A percentile compares a stretch with the other conserved stretches of the same genome.
These are phyloP conservation scores for Trametes sanguinea DNA, from an alignment of 768 basidiomycete species.

Conservation along the genomic window DNA sequence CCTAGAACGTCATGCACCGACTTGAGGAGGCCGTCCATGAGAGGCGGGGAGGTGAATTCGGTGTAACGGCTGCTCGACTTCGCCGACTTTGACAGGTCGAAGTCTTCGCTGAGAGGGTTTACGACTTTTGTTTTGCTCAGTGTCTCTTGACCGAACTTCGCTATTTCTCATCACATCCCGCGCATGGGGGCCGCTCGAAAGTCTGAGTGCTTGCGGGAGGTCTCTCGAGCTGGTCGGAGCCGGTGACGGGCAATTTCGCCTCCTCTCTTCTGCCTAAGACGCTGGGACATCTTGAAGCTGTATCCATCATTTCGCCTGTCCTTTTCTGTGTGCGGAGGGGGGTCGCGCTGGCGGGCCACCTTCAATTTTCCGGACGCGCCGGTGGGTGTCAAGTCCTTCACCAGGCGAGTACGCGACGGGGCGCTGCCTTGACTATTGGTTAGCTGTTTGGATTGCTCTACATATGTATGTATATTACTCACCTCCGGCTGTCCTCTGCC, in stretches of 20 bases:
- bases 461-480: background rate
- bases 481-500: background rate
- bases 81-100: constrained; percentile 36
- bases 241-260: background rate
- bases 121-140: constrained; percentile 15
- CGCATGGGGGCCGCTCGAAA: background rate
- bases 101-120: constrained; percentile 38
- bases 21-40: constrained; percentile 63
- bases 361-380: constrained; percentile 19
- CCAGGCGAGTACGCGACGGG: constrained; percentile 29
- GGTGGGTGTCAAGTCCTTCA: constrained; percentile 24
- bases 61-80: constrained; percentile 35
- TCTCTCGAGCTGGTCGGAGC: background rate
- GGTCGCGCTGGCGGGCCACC: constrained; percentile 26
- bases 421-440: background rate
- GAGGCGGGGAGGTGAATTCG: constrained; percentile 65
- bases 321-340: constrained; percentile 21
- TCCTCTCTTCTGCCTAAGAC: background rate
- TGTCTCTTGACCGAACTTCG: background rate
- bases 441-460: no score
- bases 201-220: background rate
- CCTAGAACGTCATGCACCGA: constrained; percentile 63
- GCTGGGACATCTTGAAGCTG: background rate
- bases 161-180: background rate
- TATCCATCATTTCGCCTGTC: background rate